Percentiles rank a stretch among this genome's conserved stretches.
phyloP scores from a whole-genome alignment of 805 yeast species.

The Diddensiella transvaalensis region DNA sequence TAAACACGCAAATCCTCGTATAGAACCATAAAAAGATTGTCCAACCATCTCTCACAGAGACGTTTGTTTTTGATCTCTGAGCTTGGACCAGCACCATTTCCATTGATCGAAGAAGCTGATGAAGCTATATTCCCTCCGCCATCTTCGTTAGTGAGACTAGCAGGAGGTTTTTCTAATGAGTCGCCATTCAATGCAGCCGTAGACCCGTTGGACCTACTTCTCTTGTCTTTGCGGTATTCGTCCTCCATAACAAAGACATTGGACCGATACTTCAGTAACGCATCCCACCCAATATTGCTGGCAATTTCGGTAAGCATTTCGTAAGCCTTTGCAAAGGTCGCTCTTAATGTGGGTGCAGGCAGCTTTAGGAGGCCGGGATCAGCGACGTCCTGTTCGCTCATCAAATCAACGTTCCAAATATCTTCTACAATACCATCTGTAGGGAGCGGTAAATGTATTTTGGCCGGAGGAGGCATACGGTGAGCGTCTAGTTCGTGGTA shows the following conservation, averaged over 20 bases:
- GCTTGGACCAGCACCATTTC: neutral
- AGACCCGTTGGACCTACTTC: conserved; percentile 15
- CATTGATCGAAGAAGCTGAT: neutral
- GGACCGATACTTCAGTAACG: conserved; percentile 60
- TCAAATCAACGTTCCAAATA: conserved; percentile 43
- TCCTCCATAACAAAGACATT: conserved; percentile 77
- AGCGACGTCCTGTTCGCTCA: conserved; percentile 34
- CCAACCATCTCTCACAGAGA: conserved; percentile 76
- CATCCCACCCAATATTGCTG: conserved; percentile 78
- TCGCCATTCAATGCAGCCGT: conserved; percentile 19
- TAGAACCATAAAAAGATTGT: conserved; percentile 63
- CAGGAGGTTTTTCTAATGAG: conserved; percentile 10
- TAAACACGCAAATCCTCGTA: conserved; percentile 68
- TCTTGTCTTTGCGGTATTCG: conserved; percentile 46
- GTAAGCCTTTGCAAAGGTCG: conserved; percentile 60
- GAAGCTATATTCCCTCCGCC: neutral
- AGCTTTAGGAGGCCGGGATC: conserved; percentile 49
- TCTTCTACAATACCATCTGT: conserved; percentile 48
- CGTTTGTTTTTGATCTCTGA: conserved; percentile 42
- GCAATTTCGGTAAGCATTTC: conserved; percentile 67
- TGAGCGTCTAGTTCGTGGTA: conserved; percentile 44
- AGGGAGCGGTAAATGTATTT: conserved; percentile 49
- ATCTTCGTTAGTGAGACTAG: conserved; percentile 9
- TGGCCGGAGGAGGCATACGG: conserved; percentile 42
- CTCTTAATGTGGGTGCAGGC: conserved; percentile 48